Base-by-base conservation (phyloP, 495 filamentous ascomycete genomes). In the Neurospora sp. region DNA sequence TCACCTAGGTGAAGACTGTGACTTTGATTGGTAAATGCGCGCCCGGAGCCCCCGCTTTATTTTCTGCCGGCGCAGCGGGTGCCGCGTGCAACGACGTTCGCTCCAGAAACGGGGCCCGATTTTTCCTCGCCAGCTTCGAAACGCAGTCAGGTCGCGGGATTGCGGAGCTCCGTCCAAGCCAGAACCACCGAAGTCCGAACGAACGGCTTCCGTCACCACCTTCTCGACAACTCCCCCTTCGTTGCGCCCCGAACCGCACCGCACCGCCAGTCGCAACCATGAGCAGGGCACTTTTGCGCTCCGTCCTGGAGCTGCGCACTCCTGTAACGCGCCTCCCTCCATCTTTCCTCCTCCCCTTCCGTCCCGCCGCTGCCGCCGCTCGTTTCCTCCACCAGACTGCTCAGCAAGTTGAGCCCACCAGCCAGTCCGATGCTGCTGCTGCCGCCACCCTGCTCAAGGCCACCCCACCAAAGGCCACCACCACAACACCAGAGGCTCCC, bases 261-360 rank as follows among this genome's bases (percentile, higher is more conserved):
- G 40, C 69, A 70, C 71, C 35, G 31, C 42, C 73, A 37, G 6
- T 44, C 45, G n/a, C 73, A 61, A 75, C 69, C 70, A 85, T 86
- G 84, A 86, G 84, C 77, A 78, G 82, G 69, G 75, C 80, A 70
- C 79, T 84, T 44, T 76, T 86, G 69, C 83, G 84, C 82, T 83
- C 84, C 82, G 77, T 82, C 72, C 74, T 83, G 81, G 84, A 82
- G 82, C 82, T 86, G 71, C 79, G 82, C 70, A 74, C 78, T 16
- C 78, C 82, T 14, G 71, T 79, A 69, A 74, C 79, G 31, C 79
- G 79, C 35, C 78, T 82, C 10, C 76, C 80, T 39, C 77, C 75
- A 7, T 70, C 77, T 70, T 80, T 78, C 74, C 76, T 77, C 70
- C 77, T 82, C 40, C 77, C 79, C n/a, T 78, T 78, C 31, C 76